Base-by-base conservation (phyloP, 345 rosid species). In the Arabis alpina region DNA sequence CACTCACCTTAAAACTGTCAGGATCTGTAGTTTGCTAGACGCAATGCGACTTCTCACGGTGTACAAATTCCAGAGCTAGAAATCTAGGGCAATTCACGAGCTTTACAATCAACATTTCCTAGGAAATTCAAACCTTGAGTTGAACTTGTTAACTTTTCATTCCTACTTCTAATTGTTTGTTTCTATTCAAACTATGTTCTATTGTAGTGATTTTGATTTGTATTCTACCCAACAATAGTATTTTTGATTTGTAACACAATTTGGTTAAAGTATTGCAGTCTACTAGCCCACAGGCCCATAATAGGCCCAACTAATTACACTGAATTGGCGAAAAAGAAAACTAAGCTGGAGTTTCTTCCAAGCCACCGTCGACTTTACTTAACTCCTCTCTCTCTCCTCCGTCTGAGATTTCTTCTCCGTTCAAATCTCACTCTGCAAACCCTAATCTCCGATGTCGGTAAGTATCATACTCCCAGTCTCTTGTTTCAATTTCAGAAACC, bases 371-470 rank as follows among this genome's bases (percentile, higher is more conserved):
- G 54, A 68, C 54, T 63, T 56, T 66, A 61, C 64, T 73, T 47
- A 2, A 19, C 23, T 19, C 23, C 47, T 54, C 24, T 25, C 54
- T 24, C 57, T 51, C 49, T 37, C 68, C 76, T 32, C 71, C 65
- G 51, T 45, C 19, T 32, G 63, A 70, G 59, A 68, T 63, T 49
- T 41, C 68, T 62, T 70, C 71, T 49, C 71, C 71, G 63, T 56
- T 73, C 9, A 54, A 37, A 10, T 24, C 57, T 2, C 30, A 45
- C 53, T 66, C 69, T 43, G 53, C 53, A 61, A 49, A 6, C 57
- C 76, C 70, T 39, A 60, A 52, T 50, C 50, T 15, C 39, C 76
- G 70, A 86, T 86, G 91, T 86, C 87, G 84, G 88, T 84, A 77
- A 24, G 91, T 76, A 41, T 19, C 13, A 14, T 3, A 37, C 43